Evolutionary conservation across 148 eudicot species (phyloP), one percentile per base, ranked within the genome.

Genomic region (Silene uniflora): DNA sequence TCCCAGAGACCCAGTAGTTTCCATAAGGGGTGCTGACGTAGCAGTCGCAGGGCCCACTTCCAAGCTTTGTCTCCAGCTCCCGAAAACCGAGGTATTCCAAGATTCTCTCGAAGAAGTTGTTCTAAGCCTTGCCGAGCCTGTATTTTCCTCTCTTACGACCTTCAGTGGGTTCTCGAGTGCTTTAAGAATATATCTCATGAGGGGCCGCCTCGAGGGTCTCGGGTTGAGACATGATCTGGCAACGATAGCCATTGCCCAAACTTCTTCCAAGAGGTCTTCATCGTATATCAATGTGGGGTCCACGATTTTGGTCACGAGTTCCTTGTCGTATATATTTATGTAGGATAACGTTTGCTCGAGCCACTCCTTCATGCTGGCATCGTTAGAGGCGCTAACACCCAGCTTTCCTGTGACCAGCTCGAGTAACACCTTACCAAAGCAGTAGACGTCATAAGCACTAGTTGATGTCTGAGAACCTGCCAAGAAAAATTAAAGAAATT

Each of bases 161-260:
- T 92, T 96, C 67, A 92, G 79, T 0, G 99, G 99, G 49, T 96
- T 96, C 76, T 96, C 99, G 49, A 96, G 76, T 24, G 99, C 99
- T 84, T 86, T 91, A 59, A 91, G 92, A 35, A 96, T 82, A 67
- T 92, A 91, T 76, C 97, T 91, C 97, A 91, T 91, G 21, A 88
- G 89, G 39, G 99, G 99, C 65, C 99, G 84, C 58, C 93, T 85
- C 6, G 88, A 76, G 54, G 98, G 97, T 78, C 85, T 92, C 14
- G 98, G 97, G 75, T 89, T 96, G n/a, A 96, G 98, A 77, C 99
- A 96, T 61, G 99, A 92, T 55, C 89, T 75, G 47, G 99, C 99
- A 23, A 96, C 97, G n/a, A 96, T 86, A 0, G 99, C 98, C 98
- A 92, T 96, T 27, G 99, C 99, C 99, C 99, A 96, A 5, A 96